Evolutionary conservation across 2,329 filamentous ascomycete species (phyloP), one percentile per base, ranked within the genome.

Genomic region (Colletotrichum chlorophyti): DNA sequence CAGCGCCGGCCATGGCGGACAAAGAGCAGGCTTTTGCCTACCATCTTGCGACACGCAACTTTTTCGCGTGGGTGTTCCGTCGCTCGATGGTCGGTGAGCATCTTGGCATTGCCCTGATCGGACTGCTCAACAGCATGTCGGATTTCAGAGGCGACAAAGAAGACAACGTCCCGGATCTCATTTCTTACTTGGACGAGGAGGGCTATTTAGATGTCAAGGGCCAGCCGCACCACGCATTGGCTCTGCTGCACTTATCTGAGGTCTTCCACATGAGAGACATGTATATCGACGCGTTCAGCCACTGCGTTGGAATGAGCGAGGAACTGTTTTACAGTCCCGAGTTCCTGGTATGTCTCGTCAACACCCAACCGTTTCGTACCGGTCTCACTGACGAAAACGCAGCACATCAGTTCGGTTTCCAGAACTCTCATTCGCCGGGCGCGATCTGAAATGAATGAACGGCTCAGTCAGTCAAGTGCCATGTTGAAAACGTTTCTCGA

Each of bases 221-320:
- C 58, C 84, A 86, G 59, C 84, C 88, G 0, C 81, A 87, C 48
- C 86, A 93, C 67, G 87, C 90, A 0, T 69, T 93, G 32, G 90
- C 87, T 0, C 76, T 88, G 40, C 74, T 94, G 11, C 83, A 83
- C 47, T 80, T 92, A 38, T 86, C 89, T 2, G 91, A 94, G 66
- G 76, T 80, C 19, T 88, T 87, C 63, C 81, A 83, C 48, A 72
- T 89, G 23, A 78, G 77, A 50, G 80, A 85, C n/a, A 72, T 91
- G 11, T 94, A 91, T 78, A 81, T 87, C 10, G 83, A 91, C 66
- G 87, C 91, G 0, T 92, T 93, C 71, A 81, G 84, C 12, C 91
- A 95, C 67, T 92, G 90, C 67, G 88, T 89, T 31, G 91, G 91
- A 38, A 93, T 94, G 90, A 83, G 83, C 59, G 84, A 89, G 17